Conservation (phyloP, 805 yeast genomes). For the Hanseniaspora nectarophila region DNA sequence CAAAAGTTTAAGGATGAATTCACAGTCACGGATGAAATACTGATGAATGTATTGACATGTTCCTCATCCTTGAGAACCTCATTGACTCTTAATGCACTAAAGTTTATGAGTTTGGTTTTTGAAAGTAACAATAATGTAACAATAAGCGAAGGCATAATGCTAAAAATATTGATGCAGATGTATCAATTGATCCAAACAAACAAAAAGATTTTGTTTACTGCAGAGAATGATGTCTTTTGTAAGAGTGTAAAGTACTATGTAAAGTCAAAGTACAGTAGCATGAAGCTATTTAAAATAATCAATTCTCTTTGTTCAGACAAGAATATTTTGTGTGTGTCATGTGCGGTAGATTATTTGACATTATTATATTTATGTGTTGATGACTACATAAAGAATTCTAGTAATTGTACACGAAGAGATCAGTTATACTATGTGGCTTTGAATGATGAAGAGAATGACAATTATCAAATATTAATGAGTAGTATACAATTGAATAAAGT, state of each 20-base stretch:
- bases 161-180: neutral
- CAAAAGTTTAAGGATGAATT: constrained; percentile 24
- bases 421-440: neutral
- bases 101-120: constrained; percentile 35
- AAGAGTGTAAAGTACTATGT: neutral
- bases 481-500: neutral
- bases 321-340: neutral
- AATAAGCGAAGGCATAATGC: constrained; percentile 33
- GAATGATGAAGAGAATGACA: neutral
- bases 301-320: neutral
- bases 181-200: neutral
- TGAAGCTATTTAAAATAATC: neutral
- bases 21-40: constrained; percentile 32
- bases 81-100: constrained; percentile 48
- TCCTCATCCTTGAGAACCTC: constrained; percentile 76
- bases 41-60: constrained; percentile 52
- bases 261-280: neutral
- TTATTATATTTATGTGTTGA: neutral
- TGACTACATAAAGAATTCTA: neutral
- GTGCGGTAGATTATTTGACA: constrained; percentile 6
- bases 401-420: neutral
- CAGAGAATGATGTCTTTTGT: neutral
- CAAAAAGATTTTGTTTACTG: constrained; percentile 6
- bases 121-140: constrained; percentile 25
- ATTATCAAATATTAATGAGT: neutral